These are phyloP conservation scores for Phytophthora sojae DNA, from an alignment of 352 stramenopile species.

Conservation along the genomic window DNA sequence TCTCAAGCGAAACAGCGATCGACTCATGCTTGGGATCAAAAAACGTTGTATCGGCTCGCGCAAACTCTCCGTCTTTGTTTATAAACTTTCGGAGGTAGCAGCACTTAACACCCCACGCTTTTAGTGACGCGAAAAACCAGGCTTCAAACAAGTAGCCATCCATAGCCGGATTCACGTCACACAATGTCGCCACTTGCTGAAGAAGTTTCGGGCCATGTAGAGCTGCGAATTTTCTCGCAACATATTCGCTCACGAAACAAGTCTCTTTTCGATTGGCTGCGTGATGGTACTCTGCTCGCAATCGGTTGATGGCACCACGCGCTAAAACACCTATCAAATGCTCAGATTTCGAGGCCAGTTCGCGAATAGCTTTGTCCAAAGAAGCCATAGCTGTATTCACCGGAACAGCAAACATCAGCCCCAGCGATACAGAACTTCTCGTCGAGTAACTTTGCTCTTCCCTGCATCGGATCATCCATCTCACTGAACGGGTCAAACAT, in stretches of 20 bases:
- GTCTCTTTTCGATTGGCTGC: background rate
- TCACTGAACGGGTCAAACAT: background rate
- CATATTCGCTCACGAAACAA: slow-evolving; percentile 8
- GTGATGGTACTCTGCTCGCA: background rate
- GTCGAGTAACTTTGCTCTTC: slow-evolving; percentile 1
- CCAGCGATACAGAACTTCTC: slow-evolving; percentile 17
- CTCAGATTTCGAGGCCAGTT: background rate
- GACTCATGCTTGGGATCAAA: slow-evolving; percentile 9
- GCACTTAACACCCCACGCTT: too few species aligned
- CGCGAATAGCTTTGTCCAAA: slow-evolving; percentile 1
- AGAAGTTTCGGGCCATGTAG: background rate
- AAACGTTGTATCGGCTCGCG: background rate
- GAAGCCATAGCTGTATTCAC: background rate
- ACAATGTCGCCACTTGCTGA: background rate
- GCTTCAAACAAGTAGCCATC: background rate
- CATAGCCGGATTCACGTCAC: slow-evolving; percentile 5
- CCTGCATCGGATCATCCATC: background rate
- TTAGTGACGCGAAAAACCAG: too few species aligned
- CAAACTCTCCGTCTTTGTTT: too few species aligned
- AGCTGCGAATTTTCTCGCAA: background rate
- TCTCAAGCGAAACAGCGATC: background rate
- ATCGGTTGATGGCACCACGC: background rate
- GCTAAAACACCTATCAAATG: background rate
- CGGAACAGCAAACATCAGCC: slow-evolving; percentile 6
- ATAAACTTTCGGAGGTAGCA: too few species aligned